phyloP scores from a whole-genome alignment of 805 yeast genomes.

The Lachancea quebecensis region DNA sequence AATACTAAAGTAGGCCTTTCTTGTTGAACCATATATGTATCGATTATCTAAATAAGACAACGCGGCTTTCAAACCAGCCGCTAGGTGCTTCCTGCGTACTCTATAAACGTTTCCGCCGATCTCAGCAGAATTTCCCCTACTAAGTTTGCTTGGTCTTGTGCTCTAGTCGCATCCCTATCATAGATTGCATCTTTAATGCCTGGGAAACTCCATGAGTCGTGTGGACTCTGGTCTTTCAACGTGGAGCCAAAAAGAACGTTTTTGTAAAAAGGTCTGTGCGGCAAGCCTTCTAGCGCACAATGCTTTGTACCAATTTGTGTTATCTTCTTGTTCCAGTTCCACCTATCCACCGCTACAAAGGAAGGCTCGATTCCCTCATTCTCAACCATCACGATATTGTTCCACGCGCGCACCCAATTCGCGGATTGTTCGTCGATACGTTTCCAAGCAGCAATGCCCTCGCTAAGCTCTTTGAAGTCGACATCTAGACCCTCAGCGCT shows the following conservation, averaged over 20 bases:
- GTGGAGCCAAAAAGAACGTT: conserved; percentile 69
- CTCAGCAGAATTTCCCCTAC: conserved; percentile 34
- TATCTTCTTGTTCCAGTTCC: conserved; percentile 75
- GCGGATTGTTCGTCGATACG: conserved; percentile 42
- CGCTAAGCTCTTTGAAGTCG: conserved; percentile 25
- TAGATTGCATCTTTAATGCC: conserved; percentile 61
- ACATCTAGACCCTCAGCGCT: conserved; percentile 26
- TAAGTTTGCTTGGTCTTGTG: conserved; percentile 46
- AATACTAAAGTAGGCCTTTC: not conserved
- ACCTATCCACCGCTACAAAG: conserved; percentile 59
- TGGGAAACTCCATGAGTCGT: conserved; percentile 66
- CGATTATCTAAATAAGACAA: not conserved
- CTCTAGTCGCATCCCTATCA: conserved; percentile 41
- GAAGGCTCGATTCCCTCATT: conserved; percentile 67
- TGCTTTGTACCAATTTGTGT: conserved; percentile 48
- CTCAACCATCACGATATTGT: conserved; percentile 39
- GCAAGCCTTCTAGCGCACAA: conserved; percentile 38
- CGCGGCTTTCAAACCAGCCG: not conserved
- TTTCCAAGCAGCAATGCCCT: conserved; percentile 35
- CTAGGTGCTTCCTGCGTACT: conserved; percentile 16
- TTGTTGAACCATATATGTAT: not conserved
- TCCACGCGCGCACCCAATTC: conserved; percentile 61
- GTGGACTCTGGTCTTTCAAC: conserved; percentile 44
- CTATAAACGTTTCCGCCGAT: conserved; percentile 28
- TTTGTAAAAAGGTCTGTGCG: conserved; percentile 55